These are phyloP conservation scores for Amyloporia xantha DNA, from an alignment of 768 basidiomycete genomes.

Conservation along the genomic window DNA sequence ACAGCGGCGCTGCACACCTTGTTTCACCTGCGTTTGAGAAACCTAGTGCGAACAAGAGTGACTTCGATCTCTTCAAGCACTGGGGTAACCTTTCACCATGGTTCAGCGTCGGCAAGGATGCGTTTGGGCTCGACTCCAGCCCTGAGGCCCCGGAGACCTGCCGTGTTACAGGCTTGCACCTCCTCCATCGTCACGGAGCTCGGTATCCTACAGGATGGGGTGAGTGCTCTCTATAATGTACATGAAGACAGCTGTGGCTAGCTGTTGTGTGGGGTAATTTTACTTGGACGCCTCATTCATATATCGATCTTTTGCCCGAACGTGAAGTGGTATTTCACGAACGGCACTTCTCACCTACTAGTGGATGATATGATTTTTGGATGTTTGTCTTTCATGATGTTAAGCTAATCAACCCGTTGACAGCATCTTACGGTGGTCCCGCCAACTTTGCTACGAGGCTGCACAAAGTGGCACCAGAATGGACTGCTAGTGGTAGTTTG, in stretches of 20 bases:
- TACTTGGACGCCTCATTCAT: no score
- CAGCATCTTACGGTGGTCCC: conserved; percentile 59
- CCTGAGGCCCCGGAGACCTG: conserved; percentile 69
- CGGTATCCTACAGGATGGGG: conserved; percentile 59
- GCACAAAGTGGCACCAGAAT: conserved; percentile 45
- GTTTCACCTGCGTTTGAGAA: conserved; percentile 36
- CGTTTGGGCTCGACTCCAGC: conserved; percentile 68
- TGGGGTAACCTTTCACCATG: conserved; percentile 88
- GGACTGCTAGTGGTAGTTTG: conserved; percentile 61
- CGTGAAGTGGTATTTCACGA: no score
- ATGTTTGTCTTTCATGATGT: no score
- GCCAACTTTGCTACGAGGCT: conserved; percentile 50
- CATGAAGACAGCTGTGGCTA: background rate
- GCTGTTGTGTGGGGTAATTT: no score
- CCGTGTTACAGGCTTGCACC: conserved; percentile 64
- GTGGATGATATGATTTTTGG: no score
- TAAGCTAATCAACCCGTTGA: background rate
- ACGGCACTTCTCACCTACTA: no score
- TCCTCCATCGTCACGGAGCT: conserved; percentile 81
- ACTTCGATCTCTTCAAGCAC: conserved; percentile 63
- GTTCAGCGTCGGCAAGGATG: conserved; percentile 62
- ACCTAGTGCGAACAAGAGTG: conserved; percentile 9
- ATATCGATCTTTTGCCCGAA: no score
- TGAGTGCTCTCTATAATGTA: conserved; percentile 29
- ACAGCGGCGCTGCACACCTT: conserved; percentile 62